Conservation (phyloP, 163 green algal species). For the Chloromonas sp. region DNA sequence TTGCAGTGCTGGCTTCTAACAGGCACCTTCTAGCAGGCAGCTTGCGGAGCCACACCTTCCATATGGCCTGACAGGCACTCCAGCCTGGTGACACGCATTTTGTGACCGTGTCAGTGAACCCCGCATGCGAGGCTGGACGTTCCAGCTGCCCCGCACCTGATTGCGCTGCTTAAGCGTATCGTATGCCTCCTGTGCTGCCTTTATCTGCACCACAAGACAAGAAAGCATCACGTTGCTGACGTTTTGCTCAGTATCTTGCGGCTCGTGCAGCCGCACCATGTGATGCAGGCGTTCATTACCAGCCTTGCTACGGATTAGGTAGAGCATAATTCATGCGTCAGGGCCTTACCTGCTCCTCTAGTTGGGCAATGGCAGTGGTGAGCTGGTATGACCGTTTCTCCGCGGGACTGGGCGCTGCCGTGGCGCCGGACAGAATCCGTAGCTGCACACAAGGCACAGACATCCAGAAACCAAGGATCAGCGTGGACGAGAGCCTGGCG, state of each 20-base stretch:
- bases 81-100: no score
- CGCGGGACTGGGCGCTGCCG: background rate
- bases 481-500: no score
- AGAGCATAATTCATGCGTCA: background rate
- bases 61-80: no score
- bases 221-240: no score
- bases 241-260: background rate
- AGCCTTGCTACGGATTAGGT: background rate
- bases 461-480: no score
- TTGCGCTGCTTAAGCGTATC: background rate
- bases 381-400: background rate
- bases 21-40: no score
- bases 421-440: no score
- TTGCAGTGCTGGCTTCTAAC: no score
- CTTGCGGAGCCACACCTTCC: no score
- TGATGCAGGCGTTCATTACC: background rate
- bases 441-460: no score
- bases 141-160: background rate
- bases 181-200: background rate
- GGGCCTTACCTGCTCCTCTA: background rate
- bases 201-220: background rate
- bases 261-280: background rate
- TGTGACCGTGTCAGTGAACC: no score
- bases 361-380: background rate
- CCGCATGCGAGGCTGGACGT: no score